Conservation (phyloP, 2,329 filamentous ascomycete species). For the Passalora sequoiae region DNA sequence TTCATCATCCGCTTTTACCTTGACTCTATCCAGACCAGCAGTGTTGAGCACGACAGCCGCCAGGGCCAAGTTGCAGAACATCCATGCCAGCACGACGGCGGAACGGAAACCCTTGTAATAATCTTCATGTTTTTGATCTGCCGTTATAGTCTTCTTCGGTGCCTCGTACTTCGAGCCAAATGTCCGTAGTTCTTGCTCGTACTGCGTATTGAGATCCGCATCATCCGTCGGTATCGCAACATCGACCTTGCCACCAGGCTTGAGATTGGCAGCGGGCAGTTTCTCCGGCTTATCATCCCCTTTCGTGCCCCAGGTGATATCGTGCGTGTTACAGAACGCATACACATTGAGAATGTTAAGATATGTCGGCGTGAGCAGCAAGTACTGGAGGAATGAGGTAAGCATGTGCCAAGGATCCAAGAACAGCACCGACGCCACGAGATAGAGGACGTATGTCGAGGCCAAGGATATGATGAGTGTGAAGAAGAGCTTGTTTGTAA, state of each 20-base stretch:
- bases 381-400: slow-evolving; percentile 88
- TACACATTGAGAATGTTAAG: slow-evolving; percentile 99
- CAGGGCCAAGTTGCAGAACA: slow-evolving; percentile 90
- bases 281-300: slow-evolving; percentile 94
- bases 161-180: slow-evolving; percentile 71
- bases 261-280: slow-evolving; percentile 79
- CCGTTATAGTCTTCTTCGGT: slow-evolving; percentile 59
- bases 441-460: slow-evolving; percentile 89
- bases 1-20: slow-evolving; percentile 36
- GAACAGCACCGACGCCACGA: slow-evolving; percentile 87
- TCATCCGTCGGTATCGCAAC: slow-evolving; percentile 82
- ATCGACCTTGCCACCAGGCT: slow-evolving; percentile 92
- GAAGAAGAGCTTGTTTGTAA: slow-evolving; percentile 85
- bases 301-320: slow-evolving; percentile 97
- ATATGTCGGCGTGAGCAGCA: slow-evolving; percentile 90
- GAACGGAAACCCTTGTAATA: slow-evolving; percentile 97
- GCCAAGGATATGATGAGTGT: slow-evolving; percentile 87
- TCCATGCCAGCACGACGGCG: slow-evolving; percentile 88
- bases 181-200: slow-evolving; percentile 73
- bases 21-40: slow-evolving; percentile 19
- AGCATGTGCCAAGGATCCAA: slow-evolving; percentile 99
- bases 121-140: slow-evolving; percentile 82
- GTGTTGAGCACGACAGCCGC: slow-evolving; percentile 74
- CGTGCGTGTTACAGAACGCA: slow-evolving; percentile 96
- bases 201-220: slow-evolving; percentile 89